Conservation (phyloP, 2,329 filamentous ascomycete genomes). For the Raffaelea ambrosiae region DNA sequence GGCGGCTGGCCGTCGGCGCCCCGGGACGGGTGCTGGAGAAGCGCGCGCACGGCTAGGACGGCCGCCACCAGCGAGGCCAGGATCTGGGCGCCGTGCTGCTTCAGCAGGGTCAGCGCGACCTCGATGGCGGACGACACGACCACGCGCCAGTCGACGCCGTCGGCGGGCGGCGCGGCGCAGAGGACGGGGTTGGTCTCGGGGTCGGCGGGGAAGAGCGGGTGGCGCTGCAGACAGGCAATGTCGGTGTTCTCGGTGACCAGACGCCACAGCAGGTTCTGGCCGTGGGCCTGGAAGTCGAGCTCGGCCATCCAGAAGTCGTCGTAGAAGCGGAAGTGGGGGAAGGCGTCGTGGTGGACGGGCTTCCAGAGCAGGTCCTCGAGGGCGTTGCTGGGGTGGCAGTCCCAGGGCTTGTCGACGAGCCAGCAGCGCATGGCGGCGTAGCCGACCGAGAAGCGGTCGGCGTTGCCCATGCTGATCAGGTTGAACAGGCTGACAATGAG, state of each 20-base stretch:
- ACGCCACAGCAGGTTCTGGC: conserved; percentile 12
- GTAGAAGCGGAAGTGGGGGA: conserved; percentile 11
- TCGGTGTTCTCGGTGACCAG: conserved; percentile 12
- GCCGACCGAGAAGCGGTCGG: conserved; percentile 13
- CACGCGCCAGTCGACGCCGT: neutral
- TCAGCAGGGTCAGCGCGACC: conserved; percentile 1
- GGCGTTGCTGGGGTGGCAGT: conserved; percentile 14
- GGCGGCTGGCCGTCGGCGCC: conserved; percentile 1
- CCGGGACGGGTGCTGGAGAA: neutral
- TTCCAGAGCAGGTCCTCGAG: conserved; percentile 13
- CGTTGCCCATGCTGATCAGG: conserved; percentile 13
- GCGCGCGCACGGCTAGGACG: neutral
- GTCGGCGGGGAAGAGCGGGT: conserved; percentile 11
- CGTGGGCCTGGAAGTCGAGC: conserved; percentile 11
- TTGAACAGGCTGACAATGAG: conserved; percentile 13
- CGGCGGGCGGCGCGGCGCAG: conserved; percentile 1
- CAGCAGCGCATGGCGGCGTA: conserved; percentile 12
- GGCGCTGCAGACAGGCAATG: conserved; percentile 10
- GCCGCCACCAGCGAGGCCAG: neutral
- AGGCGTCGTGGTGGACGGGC: conserved; percentile 2
- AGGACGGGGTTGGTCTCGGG: conserved; percentile 11
- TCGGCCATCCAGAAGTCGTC: conserved; percentile 11
- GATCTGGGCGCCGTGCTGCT: neutral
- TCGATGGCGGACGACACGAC: conserved; percentile 1
- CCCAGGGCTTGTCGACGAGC: conserved; percentile 14